A percentile compares a stretch with the other conserved stretches of the same genome.
These are phyloP conservation scores for Phytopythium vexans DNA, from an alignment of 352 stramenopile genomes.

Conservation along the genomic window DNA sequence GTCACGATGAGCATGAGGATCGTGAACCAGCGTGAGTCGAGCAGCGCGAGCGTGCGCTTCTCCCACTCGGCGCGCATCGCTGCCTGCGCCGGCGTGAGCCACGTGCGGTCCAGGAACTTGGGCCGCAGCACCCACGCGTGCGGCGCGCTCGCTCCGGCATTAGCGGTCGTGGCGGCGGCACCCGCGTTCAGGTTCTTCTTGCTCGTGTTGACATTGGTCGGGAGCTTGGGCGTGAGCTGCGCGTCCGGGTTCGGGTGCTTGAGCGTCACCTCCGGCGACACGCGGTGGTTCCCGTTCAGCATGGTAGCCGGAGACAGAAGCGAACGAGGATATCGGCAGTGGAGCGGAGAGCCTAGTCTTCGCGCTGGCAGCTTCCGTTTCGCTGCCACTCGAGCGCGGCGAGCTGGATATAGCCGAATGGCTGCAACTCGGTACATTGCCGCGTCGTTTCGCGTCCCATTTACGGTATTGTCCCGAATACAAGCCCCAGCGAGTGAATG, in stretches of 20 bases:
- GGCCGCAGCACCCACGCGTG: slow-evolving; percentile 7
- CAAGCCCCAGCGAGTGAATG: no score
- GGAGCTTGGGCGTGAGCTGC: slow-evolving; percentile 58
- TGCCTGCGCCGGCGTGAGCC: slow-evolving; percentile 30
- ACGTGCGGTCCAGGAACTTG: slow-evolving; percentile 12
- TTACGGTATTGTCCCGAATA: no score
- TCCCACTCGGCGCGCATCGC: slow-evolving; percentile 36
- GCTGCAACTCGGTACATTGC: no score
- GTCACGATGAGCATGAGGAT: slow-evolving; percentile 89
- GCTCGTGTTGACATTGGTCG: slow-evolving; percentile 33
- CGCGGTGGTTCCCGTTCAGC: slow-evolving; percentile 43
- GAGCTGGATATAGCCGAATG: no score
- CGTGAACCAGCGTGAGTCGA: slow-evolving; percentile 77
- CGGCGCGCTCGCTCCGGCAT: background rate
- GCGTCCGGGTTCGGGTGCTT: slow-evolving; percentile 60
- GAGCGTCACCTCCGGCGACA: slow-evolving; percentile 68
- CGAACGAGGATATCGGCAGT: background rate
- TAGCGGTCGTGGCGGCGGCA: slow-evolving; percentile 3
- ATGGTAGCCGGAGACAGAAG: slow-evolving; percentile 5
- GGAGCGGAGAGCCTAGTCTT: no score
- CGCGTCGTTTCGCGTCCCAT: no score
- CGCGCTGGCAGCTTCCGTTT: no score
- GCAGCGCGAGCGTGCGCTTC: slow-evolving; percentile 33
- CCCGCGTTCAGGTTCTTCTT: slow-evolving; percentile 15
- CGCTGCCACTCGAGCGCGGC: no score